These are phyloP conservation scores for Candida nanaspora DNA, from an alignment of 805 yeast genomes.

Conservation along the genomic window DNA sequence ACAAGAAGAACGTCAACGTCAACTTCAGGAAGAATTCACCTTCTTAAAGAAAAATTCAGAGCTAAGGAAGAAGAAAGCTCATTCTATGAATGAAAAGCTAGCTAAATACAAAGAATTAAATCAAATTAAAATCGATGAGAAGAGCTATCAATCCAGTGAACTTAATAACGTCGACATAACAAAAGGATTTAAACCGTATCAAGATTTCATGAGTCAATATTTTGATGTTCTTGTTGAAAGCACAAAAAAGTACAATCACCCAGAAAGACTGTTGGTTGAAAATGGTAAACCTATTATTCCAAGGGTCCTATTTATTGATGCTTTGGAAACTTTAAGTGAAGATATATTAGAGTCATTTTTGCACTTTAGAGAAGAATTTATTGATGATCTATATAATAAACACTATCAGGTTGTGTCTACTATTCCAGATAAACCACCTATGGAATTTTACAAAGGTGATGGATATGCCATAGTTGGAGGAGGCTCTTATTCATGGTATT, in stretches of 20 bases:
- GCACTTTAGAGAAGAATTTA: conserved; percentile 27
- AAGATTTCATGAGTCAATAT: conserved; percentile 8
- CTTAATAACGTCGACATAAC: not conserved
- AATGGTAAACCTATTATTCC: conserved; percentile 18
- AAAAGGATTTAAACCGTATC: conserved; percentile 4
- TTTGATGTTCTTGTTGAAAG: conserved; percentile 3
- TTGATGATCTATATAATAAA: conserved; percentile 35
- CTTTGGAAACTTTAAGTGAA: conserved; percentile 3
- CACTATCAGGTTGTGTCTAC: conserved; percentile 38
- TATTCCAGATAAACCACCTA: conserved; percentile 36
- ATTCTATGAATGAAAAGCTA: too few species aligned
- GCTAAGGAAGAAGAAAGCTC: not conserved
- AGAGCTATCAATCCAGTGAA: not conserved
- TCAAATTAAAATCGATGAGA: not conserved
- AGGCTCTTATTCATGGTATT: conserved; percentile 34
- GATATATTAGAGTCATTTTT: conserved; percentile 1
- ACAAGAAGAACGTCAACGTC: not conserved
- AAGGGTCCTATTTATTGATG: conserved; percentile 12
- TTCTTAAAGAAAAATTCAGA: not conserved
- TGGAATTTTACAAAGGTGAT: conserved; percentile 16
- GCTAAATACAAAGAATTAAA: too few species aligned
- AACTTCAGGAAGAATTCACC: not conserved
- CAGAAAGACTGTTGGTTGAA: not conserved
- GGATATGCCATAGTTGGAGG: conserved; percentile 38
- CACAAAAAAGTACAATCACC: not conserved